Percentiles rank a stretch among this genome's conserved stretches.
These are phyloP conservation scores for Pseudogymnoascus sp. DNA, from an alignment of 2,329 filamentous ascomycete species.

Conservation along the genomic window DNA sequence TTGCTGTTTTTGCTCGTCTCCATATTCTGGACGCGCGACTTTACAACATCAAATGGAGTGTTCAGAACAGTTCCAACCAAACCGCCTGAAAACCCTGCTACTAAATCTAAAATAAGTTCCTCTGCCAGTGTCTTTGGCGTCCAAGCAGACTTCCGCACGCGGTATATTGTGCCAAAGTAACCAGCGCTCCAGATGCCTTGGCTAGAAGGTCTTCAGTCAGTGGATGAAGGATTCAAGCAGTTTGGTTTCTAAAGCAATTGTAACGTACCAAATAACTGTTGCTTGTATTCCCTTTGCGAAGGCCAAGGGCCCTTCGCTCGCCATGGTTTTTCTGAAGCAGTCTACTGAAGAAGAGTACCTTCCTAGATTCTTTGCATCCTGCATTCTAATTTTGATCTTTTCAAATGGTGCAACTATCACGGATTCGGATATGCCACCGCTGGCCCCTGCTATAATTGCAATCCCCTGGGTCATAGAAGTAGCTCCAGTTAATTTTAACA, in stretches of 20 bases:
- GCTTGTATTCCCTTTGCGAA: slow-evolving; percentile 92
- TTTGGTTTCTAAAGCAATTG: too few relatives aligned
- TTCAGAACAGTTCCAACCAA: slow-evolving; percentile 83
- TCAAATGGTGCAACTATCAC: slow-evolving; percentile 96
- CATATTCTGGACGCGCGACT: slow-evolving; percentile 90
- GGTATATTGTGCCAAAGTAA: slow-evolving; percentile 96
- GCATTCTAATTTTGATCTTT: slow-evolving; percentile 90
- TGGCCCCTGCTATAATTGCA: slow-evolving; percentile 82
- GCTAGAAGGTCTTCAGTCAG: neutral
- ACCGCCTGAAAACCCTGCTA: slow-evolving; percentile 79
- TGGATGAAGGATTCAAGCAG: too few relatives aligned
- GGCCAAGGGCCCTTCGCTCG: slow-evolving; percentile 70
- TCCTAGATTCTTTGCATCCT: slow-evolving; percentile 83
- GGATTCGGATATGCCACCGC: slow-evolving; percentile 84
- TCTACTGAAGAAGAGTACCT: slow-evolving; percentile 77
- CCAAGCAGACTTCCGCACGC: slow-evolving; percentile 76
- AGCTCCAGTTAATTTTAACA: slow-evolving; percentile 73
- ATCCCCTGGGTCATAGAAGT: slow-evolving; percentile 81
- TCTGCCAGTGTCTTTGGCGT: slow-evolving; percentile 64
- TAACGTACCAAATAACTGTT: slow-evolving; percentile 66
- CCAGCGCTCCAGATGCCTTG: slow-evolving; percentile 86
- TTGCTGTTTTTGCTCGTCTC: slow-evolving; percentile 73
- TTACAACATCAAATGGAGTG: slow-evolving; percentile 90
- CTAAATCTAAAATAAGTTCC: slow-evolving; percentile 75
- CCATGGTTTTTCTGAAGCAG: slow-evolving; percentile 69